Conservation (phyloP, 345 rosid species). For the Luvunga scandens region DNA sequence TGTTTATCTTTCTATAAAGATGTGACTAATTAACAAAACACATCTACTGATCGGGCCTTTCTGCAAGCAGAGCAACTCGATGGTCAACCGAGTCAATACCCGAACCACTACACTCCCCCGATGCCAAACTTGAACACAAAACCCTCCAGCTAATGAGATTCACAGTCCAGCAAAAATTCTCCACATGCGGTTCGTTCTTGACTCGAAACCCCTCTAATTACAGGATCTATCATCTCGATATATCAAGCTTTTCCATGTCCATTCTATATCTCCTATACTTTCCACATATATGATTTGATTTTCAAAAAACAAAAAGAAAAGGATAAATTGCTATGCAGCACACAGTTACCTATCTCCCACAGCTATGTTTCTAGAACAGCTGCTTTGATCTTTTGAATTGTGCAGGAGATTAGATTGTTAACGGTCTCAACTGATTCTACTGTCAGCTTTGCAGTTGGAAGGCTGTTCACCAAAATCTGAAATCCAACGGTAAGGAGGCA, state of each 20-base stretch:
- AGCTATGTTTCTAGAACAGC: conserved; percentile 29
- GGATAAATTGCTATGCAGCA: not conserved
- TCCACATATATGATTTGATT: not conserved
- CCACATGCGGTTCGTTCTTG: conserved; percentile 45
- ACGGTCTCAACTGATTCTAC: conserved; percentile 58
- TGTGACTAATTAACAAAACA: not conserved
- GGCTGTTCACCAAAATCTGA: conserved; percentile 53
- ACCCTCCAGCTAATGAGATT: not conserved
- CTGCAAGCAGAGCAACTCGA: conserved; percentile 2
- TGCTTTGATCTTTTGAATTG: conserved; percentile 56
- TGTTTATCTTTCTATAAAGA: not conserved
- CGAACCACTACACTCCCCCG: conserved; percentile 32
- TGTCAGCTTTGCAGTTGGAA: conserved; percentile 43
- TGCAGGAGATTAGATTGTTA: conserved; percentile 57
- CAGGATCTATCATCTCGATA: not conserved
- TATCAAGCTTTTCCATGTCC: not conserved
- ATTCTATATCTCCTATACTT: conserved; percentile 11
- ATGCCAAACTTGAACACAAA: not conserved
- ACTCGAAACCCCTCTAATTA: conserved; percentile 23
- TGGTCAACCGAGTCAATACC: conserved; percentile 38
- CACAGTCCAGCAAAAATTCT: not conserved
- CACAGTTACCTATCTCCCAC: not conserved
- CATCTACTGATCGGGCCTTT: not conserved
- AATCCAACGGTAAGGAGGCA: conserved; percentile 56
- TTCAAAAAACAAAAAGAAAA: not conserved